Percentiles rank a stretch among this genome's conserved stretches.
Evolutionary conservation across 2,329 filamentous ascomycete species (phyloP).

Genomic region (Exophiala viscosa): DNA sequence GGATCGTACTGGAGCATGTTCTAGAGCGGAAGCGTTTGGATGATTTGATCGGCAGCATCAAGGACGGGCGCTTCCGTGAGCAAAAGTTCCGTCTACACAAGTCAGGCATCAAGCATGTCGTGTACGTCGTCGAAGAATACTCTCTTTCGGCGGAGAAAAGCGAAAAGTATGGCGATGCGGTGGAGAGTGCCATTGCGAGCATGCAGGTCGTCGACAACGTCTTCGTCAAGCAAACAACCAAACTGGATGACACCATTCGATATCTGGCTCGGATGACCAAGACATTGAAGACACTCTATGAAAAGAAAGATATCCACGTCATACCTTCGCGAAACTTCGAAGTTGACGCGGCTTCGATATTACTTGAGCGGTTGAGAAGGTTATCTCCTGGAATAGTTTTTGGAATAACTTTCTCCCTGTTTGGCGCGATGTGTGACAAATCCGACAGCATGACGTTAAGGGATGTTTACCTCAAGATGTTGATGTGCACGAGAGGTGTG

Average conservation of each 20-base stretch:
- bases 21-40: constrained; percentile 77
- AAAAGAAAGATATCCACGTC: constrained; percentile 26
- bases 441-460: constrained; percentile 69
- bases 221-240: constrained; percentile 71
- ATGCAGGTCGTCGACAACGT: constrained; percentile 76
- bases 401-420: constrained; percentile 68
- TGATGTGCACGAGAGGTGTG: constrained; percentile 74
- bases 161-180: constrained; percentile 60
- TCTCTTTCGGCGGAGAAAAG: constrained; percentile 54
- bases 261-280: constrained; percentile 71
- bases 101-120: constrained; percentile 70
- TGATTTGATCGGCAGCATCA: constrained; percentile 75
- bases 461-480: constrained; percentile 77
- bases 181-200: constrained; percentile 69
- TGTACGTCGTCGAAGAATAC: constrained; percentile 76
- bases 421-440: constrained; percentile 70
- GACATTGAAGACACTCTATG: constrained; percentile 63
- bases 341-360: constrained; percentile 63
- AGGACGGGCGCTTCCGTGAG: constrained; percentile 76
- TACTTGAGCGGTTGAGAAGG: constrained; percentile 58
- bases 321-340: constrained; percentile 21
- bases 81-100: constrained; percentile 76
- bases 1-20: constrained; percentile 75
- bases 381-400: constrained; percentile 52
- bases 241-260: constrained; percentile 72